These are phyloP conservation scores for Sporothrix sp. DNA, from an alignment of 2,329 filamentous ascomycete genomes.

Conservation along the genomic window DNA sequence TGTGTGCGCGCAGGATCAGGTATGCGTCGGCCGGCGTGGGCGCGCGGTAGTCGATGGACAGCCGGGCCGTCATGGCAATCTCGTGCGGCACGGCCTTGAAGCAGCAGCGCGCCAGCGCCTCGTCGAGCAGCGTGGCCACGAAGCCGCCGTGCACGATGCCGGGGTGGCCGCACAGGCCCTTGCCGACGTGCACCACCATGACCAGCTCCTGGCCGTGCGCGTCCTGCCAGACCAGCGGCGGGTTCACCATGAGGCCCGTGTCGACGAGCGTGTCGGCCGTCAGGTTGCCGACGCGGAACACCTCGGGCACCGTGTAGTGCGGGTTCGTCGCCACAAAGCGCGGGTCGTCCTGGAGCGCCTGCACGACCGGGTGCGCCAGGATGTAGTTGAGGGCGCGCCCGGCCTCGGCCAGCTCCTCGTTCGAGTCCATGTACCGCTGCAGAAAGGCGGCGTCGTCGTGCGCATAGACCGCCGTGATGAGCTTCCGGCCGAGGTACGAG, in stretches of 20 bases:
- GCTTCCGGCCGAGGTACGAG: not conserved
- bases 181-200: conserved; percentile 66
- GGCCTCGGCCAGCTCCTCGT: not conserved
- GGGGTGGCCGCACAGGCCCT: conserved; percentile 76
- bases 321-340: conserved; percentile 62
- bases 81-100: conserved; percentile 82
- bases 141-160: conserved; percentile 86
- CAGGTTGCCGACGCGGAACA: conserved; percentile 62
- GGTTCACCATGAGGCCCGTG: conserved; percentile 65
- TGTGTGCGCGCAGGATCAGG: conserved; percentile 68
- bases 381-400: conserved; percentile 18
- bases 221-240: conserved; percentile 69
- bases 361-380: conserved; percentile 57
- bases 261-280: conserved; percentile 74
- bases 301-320: conserved; percentile 72
- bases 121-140: conserved; percentile 85
- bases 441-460: not conserved
- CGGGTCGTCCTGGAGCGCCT: conserved; percentile 55
- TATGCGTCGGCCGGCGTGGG: conserved; percentile 68
- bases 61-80: conserved; percentile 74
- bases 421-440: not conserved
- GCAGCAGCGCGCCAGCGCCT: conserved; percentile 78
- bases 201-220: conserved; percentile 59
- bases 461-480: not conserved
- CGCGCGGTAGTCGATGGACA: conserved; percentile 73